Conservation (phyloP, 148 eudicot genomes). For the Amaranthus palmeri region DNA sequence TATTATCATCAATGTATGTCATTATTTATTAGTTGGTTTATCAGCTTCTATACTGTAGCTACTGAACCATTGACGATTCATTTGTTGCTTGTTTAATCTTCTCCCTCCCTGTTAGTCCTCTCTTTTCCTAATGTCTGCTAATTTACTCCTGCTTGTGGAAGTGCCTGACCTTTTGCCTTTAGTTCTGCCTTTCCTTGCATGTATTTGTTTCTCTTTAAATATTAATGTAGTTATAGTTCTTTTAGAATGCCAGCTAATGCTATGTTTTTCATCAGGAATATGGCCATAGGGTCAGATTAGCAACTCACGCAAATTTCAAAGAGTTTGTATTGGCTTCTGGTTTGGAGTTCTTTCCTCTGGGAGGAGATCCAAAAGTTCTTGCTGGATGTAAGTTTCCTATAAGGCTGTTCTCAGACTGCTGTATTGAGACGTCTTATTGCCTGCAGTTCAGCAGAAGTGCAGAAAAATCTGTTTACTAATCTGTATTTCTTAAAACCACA, state of each 20-base stretch:
- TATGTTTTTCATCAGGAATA: slow-evolving; percentile 51
- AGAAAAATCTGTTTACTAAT: too few species aligned
- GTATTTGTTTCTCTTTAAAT: background rate
- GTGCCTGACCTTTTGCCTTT: background rate
- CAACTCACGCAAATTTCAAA: slow-evolving; percentile 74
- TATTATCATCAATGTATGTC: too few species aligned
- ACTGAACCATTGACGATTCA: too few species aligned
- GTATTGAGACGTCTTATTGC: background rate
- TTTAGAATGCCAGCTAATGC: background rate
- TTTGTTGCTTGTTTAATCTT: too few species aligned
- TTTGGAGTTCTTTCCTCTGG: slow-evolving; percentile 76
- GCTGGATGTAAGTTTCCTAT: slow-evolving; percentile 53
- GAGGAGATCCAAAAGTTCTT: slow-evolving; percentile 88
- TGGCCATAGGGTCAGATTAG: slow-evolving; percentile 85
- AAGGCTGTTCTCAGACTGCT: slow-evolving; percentile 4
- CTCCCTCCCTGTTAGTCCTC: background rate
- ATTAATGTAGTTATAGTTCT: background rate
- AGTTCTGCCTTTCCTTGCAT: background rate
- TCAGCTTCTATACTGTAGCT: too few species aligned
- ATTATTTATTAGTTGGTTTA: too few species aligned
- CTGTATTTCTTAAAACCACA: too few species aligned
- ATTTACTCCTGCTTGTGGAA: background rate
- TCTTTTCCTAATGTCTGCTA: background rate
- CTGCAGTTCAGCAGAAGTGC: background rate
- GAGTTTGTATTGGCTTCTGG: slow-evolving; percentile 76